Base-by-base conservation (phyloP, 2,329 filamentous ascomycete species). In the Coleophoma eucalyptorum region DNA sequence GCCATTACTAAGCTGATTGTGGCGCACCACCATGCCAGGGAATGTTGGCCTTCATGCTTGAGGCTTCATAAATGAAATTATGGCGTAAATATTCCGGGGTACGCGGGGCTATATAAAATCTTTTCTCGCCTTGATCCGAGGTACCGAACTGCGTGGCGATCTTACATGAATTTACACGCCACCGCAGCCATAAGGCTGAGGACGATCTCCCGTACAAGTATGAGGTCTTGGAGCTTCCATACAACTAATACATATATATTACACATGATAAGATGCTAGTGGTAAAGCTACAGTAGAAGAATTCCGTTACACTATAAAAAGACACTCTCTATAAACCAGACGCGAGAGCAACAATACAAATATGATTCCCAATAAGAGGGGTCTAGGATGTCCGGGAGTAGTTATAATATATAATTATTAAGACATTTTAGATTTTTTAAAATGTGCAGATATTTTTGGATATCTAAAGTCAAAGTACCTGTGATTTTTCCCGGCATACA, bases 361-460 rank as follows among this genome's bases (percentile, higher is more conserved):
- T 16, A 33, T 43, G 20, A 49, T 43, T 49, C 43, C 38, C 32
- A 43, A 21, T 43, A 18, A 5, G 38, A 49, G 35, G 19, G 5
- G 32, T 38, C 18, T 10, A 46, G 26, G 16, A n/a, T 50, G 33
- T 45, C 26, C 33, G 38, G 40, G 48, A 31, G 48, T 45, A n/a
- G 40, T 19, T 33, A 45, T 12, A 19, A 20, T 45, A 50, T 11
- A 46, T 20, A 19, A 45, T n/a, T 45, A 11, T 34, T 18, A 26
- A 38, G 46, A 37, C 19, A 45, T 5, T 13, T 3, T n/a, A 26
- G 18, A 37, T 20, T 35, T 37, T 3, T 46, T 38, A 26, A 46
- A 20, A 31, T 33, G 12, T 50, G 5, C 37, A 31, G 19, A 50
- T 41, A 50, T 32, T 50, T 37, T 45, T 15, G 46, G 41, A 46